Evolutionary conservation across 2,329 filamentous ascomycete genomes (phyloP).

Genomic region (Arthrobotrys megalospora): DNA sequence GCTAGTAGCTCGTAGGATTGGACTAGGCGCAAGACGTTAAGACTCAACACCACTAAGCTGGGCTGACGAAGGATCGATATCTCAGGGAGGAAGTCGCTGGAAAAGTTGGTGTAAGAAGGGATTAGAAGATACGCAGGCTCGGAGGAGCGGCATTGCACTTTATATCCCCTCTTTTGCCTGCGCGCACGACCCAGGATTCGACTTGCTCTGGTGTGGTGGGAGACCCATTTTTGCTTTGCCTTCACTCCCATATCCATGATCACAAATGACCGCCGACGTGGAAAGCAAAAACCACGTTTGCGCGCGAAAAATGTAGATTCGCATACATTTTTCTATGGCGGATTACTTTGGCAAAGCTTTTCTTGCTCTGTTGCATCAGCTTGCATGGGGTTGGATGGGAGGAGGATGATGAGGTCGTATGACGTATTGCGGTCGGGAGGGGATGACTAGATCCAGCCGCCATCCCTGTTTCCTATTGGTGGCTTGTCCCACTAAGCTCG

Average conservation of each 20-base stretch:
- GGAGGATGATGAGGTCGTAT: constrained; percentile 61
- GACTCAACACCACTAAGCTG: constrained; percentile 20
- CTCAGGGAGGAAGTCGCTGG: constrained; percentile 31
- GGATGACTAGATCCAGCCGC: constrained; percentile 57
- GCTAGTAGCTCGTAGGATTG: constrained; percentile 30
- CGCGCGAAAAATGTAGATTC: constrained; percentile 21
- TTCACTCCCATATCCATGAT: constrained; percentile 39
- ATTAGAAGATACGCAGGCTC: constrained; percentile 13
- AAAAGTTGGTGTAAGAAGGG: constrained; percentile 43
- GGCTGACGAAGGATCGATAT: constrained; percentile 26
- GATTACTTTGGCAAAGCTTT: constrained; percentile 35
- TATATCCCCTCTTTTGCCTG: constrained; percentile 38
- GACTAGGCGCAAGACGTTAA: neutral
- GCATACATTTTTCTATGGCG: constrained; percentile 19
- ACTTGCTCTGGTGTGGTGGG: constrained; percentile 32
- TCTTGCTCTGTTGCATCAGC: constrained; percentile 60
- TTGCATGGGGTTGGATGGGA: constrained; percentile 54
- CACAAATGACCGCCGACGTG: constrained; percentile 53
- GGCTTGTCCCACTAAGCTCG: constrained; percentile 30
- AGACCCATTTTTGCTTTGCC: constrained; percentile 22
- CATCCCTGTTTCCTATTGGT: constrained; percentile 61
- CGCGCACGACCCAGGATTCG: constrained; percentile 31
- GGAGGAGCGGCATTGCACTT: constrained; percentile 61
- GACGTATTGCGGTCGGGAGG: constrained; percentile 60
- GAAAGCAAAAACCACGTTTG: constrained; percentile 15